Evolutionary conservation across 306 rosid species (phyloP).

Genomic region (Castanopsis chinensis): DNA sequence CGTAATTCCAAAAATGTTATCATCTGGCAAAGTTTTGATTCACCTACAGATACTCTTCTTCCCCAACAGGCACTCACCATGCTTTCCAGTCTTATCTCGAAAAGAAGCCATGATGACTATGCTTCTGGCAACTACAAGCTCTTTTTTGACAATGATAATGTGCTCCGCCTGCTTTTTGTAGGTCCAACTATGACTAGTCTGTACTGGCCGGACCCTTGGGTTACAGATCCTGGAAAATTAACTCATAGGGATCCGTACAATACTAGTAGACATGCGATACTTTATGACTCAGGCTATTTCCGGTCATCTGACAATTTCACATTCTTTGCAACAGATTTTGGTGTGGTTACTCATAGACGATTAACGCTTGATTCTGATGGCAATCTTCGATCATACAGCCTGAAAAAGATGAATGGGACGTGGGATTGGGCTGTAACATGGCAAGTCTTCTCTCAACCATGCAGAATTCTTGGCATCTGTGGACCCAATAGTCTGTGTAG

Average conservation of each 20-base stretch:
- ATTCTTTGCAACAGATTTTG: slow-evolving; percentile 9
- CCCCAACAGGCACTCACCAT: slow-evolving; percentile 35
- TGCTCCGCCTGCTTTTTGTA: slow-evolving; percentile 28
- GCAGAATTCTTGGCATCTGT: slow-evolving; percentile 53
- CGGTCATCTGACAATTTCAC: slow-evolving; percentile 29
- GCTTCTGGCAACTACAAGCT: slow-evolving; percentile 41
- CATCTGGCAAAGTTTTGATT: slow-evolving; percentile 55
- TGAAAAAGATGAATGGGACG: slow-evolving; percentile 1
- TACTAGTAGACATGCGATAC: slow-evolving; percentile 13
- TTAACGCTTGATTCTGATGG: slow-evolving; percentile 38
- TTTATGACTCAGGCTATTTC: slow-evolving; percentile 27
- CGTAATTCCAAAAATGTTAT: background rate
- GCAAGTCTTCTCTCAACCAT: slow-evolving; percentile 36
- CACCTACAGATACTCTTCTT: slow-evolving; percentile 55
- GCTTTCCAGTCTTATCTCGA: slow-evolving; percentile 17
- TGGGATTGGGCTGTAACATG: slow-evolving; percentile 42
- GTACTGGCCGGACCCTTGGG: slow-evolving; percentile 37
- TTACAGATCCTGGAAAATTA: background rate
- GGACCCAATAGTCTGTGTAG: too few relatives aligned
- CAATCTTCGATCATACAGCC: slow-evolving; percentile 40
- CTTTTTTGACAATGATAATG: slow-evolving; percentile 44
- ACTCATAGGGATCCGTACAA: slow-evolving; percentile 28
- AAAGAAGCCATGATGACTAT: slow-evolving; percentile 21
- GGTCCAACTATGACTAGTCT: slow-evolving; percentile 21
- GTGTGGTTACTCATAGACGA: background rate